Base-by-base conservation (phyloP, 2,329 filamentous ascomycete species). In the Pestalotiopsis sp. region DNA sequence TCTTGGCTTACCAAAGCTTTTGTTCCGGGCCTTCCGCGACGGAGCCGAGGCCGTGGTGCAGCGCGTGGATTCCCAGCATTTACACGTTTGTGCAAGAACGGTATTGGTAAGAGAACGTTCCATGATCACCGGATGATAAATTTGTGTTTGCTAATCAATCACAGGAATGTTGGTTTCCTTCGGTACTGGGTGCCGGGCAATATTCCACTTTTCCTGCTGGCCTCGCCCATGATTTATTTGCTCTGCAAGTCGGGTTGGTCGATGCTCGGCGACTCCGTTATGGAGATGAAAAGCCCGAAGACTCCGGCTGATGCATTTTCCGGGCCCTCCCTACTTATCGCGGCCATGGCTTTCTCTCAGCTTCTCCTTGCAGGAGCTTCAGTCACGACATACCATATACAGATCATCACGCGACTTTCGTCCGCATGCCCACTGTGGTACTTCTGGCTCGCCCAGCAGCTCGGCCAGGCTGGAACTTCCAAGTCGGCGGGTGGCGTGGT, bases 351-450 rank as follows among this genome's bases (percentile, higher is more conserved):
- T 1, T 80, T 91, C 3, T 87, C 89, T 3, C 95, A 99, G 79
- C 79, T 92, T 1, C 68, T 95, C 3, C 84, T 99, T 20, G 91
- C 92, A 1, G 70, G 88, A 2, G 79, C 95, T 69, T 93, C 94
- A 23, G 80, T 95, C 23, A 93, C 91, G 13, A 93, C 84, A 71
- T 97, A 97, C 76, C 96, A 99, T 77, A 92, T 98, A 31, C 96
- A 99, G 80, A 97, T 99, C 73, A 92, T 98, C 75, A 97, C 92
- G 59, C 89, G 96, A 27, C 86, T 99, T 17, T 92, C 93, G 1
- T 97, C 95, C 0, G 95, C 91, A 0, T 97, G 95, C 79, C 93
- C 94, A 1, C 81, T 96, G 20, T 98, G 94, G 94, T 96, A 97
- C 77, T 91, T 92, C 85, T 93, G 92, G 85, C 78, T 97, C 52